Evolutionary conservation across 2,329 filamentous ascomycete genomes (phyloP).

Genomic region (Colletotrichum scovillei): DNA sequence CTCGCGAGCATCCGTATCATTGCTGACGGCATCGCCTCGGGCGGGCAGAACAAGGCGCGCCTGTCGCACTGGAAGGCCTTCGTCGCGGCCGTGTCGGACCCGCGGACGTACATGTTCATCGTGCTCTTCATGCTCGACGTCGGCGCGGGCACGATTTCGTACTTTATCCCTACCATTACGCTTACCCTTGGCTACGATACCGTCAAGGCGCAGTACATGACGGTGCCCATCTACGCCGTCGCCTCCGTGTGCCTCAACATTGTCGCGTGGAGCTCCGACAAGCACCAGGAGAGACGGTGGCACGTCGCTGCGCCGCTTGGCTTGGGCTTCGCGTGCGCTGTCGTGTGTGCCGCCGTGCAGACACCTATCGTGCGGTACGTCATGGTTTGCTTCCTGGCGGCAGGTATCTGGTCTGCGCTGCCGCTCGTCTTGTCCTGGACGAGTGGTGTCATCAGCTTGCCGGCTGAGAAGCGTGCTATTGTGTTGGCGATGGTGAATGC

Average conservation of each 20-base stretch:
- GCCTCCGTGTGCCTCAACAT: constrained; percentile 38
- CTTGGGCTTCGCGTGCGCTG: constrained; percentile 36
- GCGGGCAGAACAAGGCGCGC: constrained; percentile 41
- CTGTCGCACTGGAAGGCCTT: constrained; percentile 42
- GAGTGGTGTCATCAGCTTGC: constrained; percentile 40
- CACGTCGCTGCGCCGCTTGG: constrained; percentile 37
- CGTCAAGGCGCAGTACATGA: constrained; percentile 60
- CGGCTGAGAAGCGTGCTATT: constrained; percentile 45
- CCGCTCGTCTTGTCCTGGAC: constrained; percentile 44
- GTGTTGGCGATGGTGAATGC: constrained; percentile 46
- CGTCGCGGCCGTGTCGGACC: constrained; percentile 53
- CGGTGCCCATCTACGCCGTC: constrained; percentile 45
- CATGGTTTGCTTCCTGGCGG: constrained; percentile 44
- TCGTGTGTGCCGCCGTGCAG: constrained; percentile 39
- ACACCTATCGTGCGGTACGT: constrained; percentile 42
- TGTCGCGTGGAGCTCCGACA: constrained; percentile 40
- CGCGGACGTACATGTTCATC: constrained; percentile 59
- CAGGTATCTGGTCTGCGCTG: constrained; percentile 41
- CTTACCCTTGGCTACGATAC: constrained; percentile 58
- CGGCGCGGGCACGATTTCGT: constrained; percentile 61
- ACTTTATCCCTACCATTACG: constrained; percentile 65
- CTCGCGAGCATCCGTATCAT: constrained; percentile 63
- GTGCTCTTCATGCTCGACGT: constrained; percentile 59
- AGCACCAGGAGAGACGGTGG: constrained; percentile 38
- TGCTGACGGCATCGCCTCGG: constrained; percentile 51